A percentile compares a stretch with the other conserved stretches of the same genome.
phyloP scores from a whole-genome alignment of 2,329 filamentous ascomycete genomes.

The Parastagonospora nodorum region DNA sequence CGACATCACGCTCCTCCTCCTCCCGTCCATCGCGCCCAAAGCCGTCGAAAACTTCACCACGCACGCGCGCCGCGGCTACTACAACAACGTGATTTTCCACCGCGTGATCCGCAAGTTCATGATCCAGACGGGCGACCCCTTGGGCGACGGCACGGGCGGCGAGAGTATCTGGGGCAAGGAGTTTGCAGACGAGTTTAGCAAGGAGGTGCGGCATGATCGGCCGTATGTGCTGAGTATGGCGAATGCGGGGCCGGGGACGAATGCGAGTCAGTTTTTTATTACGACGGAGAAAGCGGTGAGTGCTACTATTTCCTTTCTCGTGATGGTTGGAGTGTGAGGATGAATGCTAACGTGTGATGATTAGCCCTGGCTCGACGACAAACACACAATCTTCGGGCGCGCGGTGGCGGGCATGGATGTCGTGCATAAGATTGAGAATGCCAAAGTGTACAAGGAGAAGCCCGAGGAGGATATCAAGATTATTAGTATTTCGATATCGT shows the following conservation, averaged over 20 bases:
- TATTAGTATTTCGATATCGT: constrained; percentile 70
- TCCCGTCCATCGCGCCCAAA: constrained; percentile 90
- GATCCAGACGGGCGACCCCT: constrained; percentile 87
- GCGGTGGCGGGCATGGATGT: constrained; percentile 91
- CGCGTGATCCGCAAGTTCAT: constrained; percentile 98
- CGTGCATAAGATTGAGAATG: constrained; percentile 93
- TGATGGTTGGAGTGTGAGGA: not conserved
- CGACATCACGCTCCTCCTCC: constrained; percentile 91
- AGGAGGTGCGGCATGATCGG: constrained; percentile 88
- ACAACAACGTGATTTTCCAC: constrained; percentile 98
- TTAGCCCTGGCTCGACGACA: constrained; percentile 88
- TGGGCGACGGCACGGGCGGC: constrained; percentile 87
- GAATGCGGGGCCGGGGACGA: constrained; percentile 93
- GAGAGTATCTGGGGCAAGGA: constrained; percentile 92
- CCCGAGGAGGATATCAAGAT: constrained; percentile 98
- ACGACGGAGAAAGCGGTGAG: constrained; percentile 92
- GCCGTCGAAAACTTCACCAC: constrained; percentile 98
- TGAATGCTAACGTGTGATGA: constrained; percentile 30
- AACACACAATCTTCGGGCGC: constrained; percentile 94
- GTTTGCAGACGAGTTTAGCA: constrained; percentile 87
- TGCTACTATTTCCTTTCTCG: constrained; percentile 16
- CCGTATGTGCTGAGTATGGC: constrained; percentile 98
- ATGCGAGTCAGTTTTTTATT: constrained; percentile 97
- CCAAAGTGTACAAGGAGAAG: constrained; percentile 85
- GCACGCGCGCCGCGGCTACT: constrained; percentile 87